phyloP scores from a whole-genome alignment of 1,284 basidiomycete species.

The Porodaedalea pini region DNA sequence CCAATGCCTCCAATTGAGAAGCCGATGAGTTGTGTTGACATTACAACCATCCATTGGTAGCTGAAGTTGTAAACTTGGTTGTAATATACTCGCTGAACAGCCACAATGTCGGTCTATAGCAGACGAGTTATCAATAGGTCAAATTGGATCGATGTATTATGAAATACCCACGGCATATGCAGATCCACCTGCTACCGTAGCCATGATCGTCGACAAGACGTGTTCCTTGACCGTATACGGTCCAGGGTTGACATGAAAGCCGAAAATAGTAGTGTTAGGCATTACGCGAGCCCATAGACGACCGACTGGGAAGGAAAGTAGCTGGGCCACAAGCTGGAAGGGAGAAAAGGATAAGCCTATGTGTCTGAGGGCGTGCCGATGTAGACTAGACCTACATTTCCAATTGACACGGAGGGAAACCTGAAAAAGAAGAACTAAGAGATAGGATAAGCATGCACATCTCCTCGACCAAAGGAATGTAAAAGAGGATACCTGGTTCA shows the following conservation, averaged over 20 bases:
- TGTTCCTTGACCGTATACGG: slow-evolving; percentile 42
- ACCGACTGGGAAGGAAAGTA: slow-evolving; percentile 46
- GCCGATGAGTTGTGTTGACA: slow-evolving; percentile 39
- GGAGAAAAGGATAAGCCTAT: background rate
- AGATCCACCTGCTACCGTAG: slow-evolving; percentile 52
- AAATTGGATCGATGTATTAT: slow-evolving; percentile 2
- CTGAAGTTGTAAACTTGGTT: slow-evolving; percentile 28
- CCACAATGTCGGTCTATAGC: slow-evolving; percentile 32
- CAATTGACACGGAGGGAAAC: slow-evolving; percentile 44
- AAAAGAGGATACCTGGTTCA: slow-evolving; percentile 56
- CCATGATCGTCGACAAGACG: slow-evolving; percentile 43
- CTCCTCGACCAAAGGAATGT: slow-evolving; percentile 35
- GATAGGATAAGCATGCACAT: background rate
- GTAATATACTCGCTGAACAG: slow-evolving; percentile 30
- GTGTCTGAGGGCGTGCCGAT: background rate
- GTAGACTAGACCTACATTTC: slow-evolving; percentile 19
- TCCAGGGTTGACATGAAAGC: slow-evolving; percentile 45
- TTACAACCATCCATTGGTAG: slow-evolving; percentile 26
- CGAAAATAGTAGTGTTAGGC: slow-evolving; percentile 43
- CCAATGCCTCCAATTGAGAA: slow-evolving; percentile 38
- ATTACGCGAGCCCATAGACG: slow-evolving; percentile 38
- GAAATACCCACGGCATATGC: slow-evolving; percentile 47
- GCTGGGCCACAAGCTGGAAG: slow-evolving; percentile 41
- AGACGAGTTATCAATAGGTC: slow-evolving; percentile 1
- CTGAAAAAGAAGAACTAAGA: slow-evolving; percentile 51